Evolutionary conservation across 768 basidiomycete species (phyloP).

Genomic region (Mycena latifolia): DNA sequence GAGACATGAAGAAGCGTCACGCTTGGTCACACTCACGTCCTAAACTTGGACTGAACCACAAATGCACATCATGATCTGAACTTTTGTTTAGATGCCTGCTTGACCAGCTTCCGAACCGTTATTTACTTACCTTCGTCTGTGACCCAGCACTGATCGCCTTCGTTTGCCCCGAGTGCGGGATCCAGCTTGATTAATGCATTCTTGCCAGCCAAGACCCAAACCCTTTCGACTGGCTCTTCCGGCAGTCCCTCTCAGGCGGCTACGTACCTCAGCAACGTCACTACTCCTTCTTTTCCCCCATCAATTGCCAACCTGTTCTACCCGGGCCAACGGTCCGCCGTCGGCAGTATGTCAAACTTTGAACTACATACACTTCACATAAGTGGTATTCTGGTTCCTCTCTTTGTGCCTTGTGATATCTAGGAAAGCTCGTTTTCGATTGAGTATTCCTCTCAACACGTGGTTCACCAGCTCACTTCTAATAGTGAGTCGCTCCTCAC

Average conservation of each 20-base stretch:
- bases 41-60: no score
- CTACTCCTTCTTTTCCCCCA: neutral
- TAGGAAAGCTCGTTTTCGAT: conserved; percentile 10
- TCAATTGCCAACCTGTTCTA: no score
- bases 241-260: neutral
- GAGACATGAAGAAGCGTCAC: conserved; percentile 15
- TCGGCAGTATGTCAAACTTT: neutral
- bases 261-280: neutral
- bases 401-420: conserved; percentile 20
- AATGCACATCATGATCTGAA: no score
- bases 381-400: conserved; percentile 2
- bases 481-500: conserved; percentile 1
- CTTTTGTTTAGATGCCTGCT: no score
- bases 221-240: neutral
- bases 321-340: neutral
- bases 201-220: no score
- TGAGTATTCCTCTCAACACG: neutral
- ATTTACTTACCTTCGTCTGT: no score
- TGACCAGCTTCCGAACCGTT: no score
- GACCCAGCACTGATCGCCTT: no score
- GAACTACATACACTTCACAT: neutral
- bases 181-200: no score
- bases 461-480: neutral
- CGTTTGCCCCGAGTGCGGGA: no score
- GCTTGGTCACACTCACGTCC: neutral